Conservation (phyloP, 208 protist species). For the Wallacemonas rigidus region DNA sequence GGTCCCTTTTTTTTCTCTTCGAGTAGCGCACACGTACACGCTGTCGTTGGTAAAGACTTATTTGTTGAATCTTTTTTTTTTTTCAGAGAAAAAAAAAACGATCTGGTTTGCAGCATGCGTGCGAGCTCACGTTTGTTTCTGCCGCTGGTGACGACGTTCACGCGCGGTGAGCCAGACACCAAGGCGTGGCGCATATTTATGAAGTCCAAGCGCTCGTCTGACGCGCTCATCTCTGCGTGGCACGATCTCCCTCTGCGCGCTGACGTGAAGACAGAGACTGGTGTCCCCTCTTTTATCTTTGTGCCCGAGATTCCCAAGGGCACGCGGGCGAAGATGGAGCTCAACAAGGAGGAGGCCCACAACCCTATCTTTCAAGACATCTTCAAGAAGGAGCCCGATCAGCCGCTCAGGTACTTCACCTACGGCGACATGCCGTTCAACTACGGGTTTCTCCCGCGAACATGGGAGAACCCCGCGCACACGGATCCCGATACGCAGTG, state of each 20-base stretch:
- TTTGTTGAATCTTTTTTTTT: neutral
- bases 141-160: conserved; percentile 20
- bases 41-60: too few relatives aligned
- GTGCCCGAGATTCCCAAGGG: conserved; percentile 89
- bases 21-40: too few relatives aligned
- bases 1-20: too few relatives aligned
- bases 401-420: conserved; percentile 77
- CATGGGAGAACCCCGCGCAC: conserved; percentile 83
- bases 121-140: conserved; percentile 8
- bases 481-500: conserved; percentile 55
- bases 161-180: conserved; percentile 31
- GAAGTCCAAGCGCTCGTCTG: conserved; percentile 13
- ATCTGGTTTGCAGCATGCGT: conserved; percentile 16
- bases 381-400: conserved; percentile 45
- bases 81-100: conserved; percentile 2
- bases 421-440: conserved; percentile 94
- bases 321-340: conserved; percentile 92
- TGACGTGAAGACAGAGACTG: neutral
- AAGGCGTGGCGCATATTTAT: conserved; percentile 70
- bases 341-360: conserved; percentile 82
- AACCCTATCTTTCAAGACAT: conserved; percentile 94
- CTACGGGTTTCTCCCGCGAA: conserved; percentile 95
- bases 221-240: conserved; percentile 53
- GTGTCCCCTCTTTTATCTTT: conserved; percentile 51
- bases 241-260: conserved; percentile 64